phyloP scores from a whole-genome alignment of 2,329 filamentous ascomycete species.

The Apiospora arundinis region DNA sequence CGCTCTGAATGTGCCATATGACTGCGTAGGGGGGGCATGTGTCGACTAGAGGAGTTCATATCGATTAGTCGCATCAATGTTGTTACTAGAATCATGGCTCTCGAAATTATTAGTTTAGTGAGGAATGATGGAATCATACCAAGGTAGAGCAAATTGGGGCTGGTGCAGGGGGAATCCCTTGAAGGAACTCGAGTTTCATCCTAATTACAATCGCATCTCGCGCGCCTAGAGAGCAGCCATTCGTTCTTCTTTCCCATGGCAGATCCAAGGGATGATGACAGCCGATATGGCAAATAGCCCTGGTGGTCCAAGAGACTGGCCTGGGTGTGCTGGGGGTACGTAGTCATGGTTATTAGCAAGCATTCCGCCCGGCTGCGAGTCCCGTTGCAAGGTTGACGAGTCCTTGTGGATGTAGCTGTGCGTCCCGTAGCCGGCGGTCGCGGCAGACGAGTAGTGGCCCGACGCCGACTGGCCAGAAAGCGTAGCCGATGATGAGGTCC shows the following conservation, averaged over 20 bases:
- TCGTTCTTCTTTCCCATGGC: too few species aligned
- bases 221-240: too few species aligned
- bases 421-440: conserved; percentile 32
- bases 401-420: conserved; percentile 39
- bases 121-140: too few species aligned
- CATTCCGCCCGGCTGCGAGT: conserved; percentile 32
- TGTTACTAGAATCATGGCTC: neutral
- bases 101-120: too few species aligned
- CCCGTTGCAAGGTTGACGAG: conserved; percentile 25
- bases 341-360: conserved; percentile 44
- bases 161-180: too few species aligned
- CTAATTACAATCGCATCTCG: too few species aligned
- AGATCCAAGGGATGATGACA: too few species aligned
- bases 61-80: neutral
- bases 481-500: conserved; percentile 28
- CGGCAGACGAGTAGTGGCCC: conserved; percentile 30
- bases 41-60: neutral
- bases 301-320: neutral
- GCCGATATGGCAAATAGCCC: too few species aligned
- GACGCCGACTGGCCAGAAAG: conserved; percentile 28
- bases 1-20: neutral
- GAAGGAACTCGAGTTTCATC: too few species aligned
- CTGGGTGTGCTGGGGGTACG: conserved; percentile 30
- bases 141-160: too few species aligned
- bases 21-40: neutral